phyloP scores from a whole-genome alignment of 139 green algal species.

The Parachlorella kessleri region DNA sequence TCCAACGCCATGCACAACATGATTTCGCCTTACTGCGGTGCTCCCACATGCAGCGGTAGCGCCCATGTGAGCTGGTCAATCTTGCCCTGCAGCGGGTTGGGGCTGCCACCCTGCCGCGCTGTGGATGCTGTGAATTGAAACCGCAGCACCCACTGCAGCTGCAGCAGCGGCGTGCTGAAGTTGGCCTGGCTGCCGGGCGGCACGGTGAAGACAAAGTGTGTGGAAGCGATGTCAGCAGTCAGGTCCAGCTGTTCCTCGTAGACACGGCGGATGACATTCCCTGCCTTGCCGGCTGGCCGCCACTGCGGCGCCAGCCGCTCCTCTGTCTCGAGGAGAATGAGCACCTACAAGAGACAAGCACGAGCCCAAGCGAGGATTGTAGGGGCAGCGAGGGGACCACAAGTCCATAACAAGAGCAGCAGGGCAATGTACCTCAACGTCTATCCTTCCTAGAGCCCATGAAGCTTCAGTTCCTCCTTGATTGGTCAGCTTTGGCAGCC shows the following conservation, averaged over 20 bases:
- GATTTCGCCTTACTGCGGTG: no score
- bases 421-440: no score
- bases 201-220: conserved; percentile 79
- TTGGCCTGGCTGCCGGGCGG: conserved; percentile 63
- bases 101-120: background rate
- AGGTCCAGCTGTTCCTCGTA: conserved; percentile 74
- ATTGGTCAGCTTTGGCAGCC: no score
- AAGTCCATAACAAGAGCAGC: no score
- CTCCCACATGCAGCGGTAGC: conserved; percentile 65
- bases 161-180: conserved; percentile 76
- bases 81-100: conserved; percentile 22
- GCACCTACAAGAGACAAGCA: no score
- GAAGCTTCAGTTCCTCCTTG: no score
- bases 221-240: conserved; percentile 58
- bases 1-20: no score
- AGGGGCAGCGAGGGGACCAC: no score
- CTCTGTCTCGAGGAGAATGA: conserved; percentile 67
- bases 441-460: no score
- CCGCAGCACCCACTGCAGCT: conserved; percentile 70
- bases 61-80: conserved; percentile 71
- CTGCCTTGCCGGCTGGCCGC: conserved; percentile 12
- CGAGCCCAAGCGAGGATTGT: no score
- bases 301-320: conserved; percentile 53
- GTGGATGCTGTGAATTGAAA: conserved; percentile 71
- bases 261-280: conserved; percentile 56